Base-by-base conservation (phyloP, 441 rosid genomes). In the Bocquillonia castaneifolia region DNA sequence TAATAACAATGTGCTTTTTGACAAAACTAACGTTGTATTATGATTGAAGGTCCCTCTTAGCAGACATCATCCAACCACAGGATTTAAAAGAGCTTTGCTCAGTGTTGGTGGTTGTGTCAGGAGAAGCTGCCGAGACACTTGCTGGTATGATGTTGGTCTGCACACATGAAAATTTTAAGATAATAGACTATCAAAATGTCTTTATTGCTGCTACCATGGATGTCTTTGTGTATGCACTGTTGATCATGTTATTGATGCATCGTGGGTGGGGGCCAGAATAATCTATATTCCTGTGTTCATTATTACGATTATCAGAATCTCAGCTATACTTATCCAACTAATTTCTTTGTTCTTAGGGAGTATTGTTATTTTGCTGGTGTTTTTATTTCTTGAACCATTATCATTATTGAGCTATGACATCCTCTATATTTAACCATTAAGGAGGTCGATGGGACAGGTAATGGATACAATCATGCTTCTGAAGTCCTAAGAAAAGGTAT, bases 41-140 rank as follows among this genome's bases (percentile, higher is more conserved):
- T 81, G 63, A 60, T 77, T 78, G 73, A 79, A 95, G 99, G 87
- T 92, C 98, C 51, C 92, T 92, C 72, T 80, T 95, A 73, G 98
- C 98, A 52, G 99, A 89, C 77, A 88, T 91, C 72, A 91, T 95
- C 74, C 91, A 91, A 83, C 89, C 98, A 3, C 89, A 84, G 68
- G 99, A 92, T 77, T 74, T 95, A 72, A 90, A 82, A 84, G 99
- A 90, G 64, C 95, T 92, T 79, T 95, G 99, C 84, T 90, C 99
- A 60, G 96, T 92, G 71, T 81, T 95, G 81, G 98, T 88, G 52
- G 80, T 94, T 51, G 64, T 86, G 75, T 81, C 98, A 4, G 82
- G 81, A 70, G 93, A 88, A 84, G 85, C 95, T 69, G 97, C 89
- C 40, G 89, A 84, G 79, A 83, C 92, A 52, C 72, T 92, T 71